Conservation (phyloP, 495 filamentous ascomycete species). For the Saxispiralis lemnorum region DNA sequence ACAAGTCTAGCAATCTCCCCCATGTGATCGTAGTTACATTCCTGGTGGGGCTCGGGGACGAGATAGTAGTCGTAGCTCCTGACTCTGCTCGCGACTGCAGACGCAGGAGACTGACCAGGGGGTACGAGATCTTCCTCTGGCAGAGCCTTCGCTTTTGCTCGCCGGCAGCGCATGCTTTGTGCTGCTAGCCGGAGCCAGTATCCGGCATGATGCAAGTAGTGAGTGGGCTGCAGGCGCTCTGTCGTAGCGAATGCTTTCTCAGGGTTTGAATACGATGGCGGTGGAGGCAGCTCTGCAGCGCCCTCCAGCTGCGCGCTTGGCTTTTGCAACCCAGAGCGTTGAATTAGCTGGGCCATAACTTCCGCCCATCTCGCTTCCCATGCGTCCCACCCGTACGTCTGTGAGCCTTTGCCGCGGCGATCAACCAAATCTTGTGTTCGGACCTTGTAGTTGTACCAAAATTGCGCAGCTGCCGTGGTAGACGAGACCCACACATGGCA, state of each 20-base stretch:
- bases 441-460: slow-evolving; percentile 56
- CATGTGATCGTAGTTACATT: slow-evolving; percentile 46
- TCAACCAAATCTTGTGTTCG: slow-evolving; percentile 59
- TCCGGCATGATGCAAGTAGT: slow-evolving; percentile 67
- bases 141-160: slow-evolving; percentile 45
- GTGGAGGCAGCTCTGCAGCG: no score
- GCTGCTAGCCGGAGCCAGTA: slow-evolving; percentile 68
- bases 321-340: slow-evolving; percentile 4
- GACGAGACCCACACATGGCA: slow-evolving; percentile 62
- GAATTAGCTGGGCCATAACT: slow-evolving; percentile 63
- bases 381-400: slow-evolving; percentile 70
- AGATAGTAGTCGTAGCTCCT: slow-evolving; percentile 75
- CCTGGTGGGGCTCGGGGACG: slow-evolving; percentile 56
- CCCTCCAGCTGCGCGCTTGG: no score
- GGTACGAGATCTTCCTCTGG: slow-evolving; percentile 55
- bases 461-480: slow-evolving; percentile 53
- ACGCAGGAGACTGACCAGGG: slow-evolving; percentile 48
- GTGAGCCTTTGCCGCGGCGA: slow-evolving; percentile 61
- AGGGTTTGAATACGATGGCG: slow-evolving; percentile 31
- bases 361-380: slow-evolving; percentile 74
- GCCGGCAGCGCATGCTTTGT: slow-evolving; percentile 43
- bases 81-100: slow-evolving; percentile 46
- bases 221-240: slow-evolving; percentile 57
- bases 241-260: slow-evolving; percentile 49
- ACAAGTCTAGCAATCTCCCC: slow-evolving; percentile 42